Percentiles rank a stretch among this genome's conserved stretches.
Conservation (phyloP, 768 basidiomycete genomes). For the Xerocomellus chrysenteron region DNA sequence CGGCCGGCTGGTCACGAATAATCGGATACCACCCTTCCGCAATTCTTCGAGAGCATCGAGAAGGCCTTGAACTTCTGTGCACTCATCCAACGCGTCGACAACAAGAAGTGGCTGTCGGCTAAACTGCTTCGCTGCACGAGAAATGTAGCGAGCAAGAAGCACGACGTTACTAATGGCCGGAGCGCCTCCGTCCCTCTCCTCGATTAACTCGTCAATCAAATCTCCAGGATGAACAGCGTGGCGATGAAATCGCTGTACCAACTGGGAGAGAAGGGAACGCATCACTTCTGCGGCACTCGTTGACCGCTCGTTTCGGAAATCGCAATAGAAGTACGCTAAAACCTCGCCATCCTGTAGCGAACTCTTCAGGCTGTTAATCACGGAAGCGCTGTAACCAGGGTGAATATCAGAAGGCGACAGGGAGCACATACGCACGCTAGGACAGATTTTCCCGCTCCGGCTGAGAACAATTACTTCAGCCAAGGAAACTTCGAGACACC, state of each 20-base stretch:
- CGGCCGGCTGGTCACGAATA: constrained; percentile 16
- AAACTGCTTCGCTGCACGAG: background rate
- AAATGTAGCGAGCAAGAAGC: constrained; percentile 3
- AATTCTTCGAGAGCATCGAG: background rate
- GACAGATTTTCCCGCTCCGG: constrained; percentile 17
- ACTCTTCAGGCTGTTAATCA: constrained; percentile 6
- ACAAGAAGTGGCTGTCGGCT: constrained; percentile 2
- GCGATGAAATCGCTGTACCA: background rate
- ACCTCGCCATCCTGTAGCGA: background rate
- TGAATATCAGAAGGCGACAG: background rate
- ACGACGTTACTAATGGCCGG: background rate
- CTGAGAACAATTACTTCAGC: background rate
- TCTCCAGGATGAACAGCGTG: background rate
- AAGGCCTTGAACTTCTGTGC: background rate
- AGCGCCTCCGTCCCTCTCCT: background rate
- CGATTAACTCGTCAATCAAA: background rate
- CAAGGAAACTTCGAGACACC: background rate
- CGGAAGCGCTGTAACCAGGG: constrained; percentile 3
- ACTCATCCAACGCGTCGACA: constrained; percentile 20
- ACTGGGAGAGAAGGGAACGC: constrained; percentile 18
- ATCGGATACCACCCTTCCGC: background rate
- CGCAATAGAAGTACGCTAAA: constrained; percentile 19
- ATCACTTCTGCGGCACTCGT: constrained; percentile 10
- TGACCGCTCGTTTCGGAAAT: constrained; percentile 15
- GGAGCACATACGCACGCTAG: background rate